Evolutionary conservation across 257 asterid species (phyloP).

Genomic region (Solanum rostratum): DNA sequence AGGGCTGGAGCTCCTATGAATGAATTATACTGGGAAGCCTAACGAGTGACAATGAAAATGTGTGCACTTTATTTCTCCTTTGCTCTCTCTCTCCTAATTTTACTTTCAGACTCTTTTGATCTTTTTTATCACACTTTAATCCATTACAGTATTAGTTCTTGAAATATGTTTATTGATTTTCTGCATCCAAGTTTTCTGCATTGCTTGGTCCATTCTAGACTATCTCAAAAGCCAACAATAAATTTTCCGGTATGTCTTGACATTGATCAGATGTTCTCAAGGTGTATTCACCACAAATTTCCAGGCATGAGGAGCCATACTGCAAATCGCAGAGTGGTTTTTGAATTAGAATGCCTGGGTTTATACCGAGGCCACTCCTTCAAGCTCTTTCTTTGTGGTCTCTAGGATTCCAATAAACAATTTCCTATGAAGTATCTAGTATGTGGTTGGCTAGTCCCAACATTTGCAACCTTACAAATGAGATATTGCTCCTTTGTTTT

Average conservation of each 20-base stretch:
- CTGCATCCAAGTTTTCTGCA: background rate
- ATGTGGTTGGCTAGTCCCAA: background rate
- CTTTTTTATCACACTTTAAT: background rate
- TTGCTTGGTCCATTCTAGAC: background rate
- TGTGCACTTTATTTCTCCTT: background rate
- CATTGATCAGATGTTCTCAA: background rate
- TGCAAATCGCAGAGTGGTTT: background rate
- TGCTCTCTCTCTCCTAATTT: background rate
- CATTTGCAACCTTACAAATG: background rate
- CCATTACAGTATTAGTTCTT: background rate
- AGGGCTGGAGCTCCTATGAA: background rate
- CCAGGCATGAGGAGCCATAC: background rate
- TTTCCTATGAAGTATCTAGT: background rate
- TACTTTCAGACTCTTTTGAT: background rate
- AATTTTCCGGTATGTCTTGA: background rate
- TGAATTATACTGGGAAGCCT: background rate
- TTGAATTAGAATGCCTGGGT: background rate
- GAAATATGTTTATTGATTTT: background rate
- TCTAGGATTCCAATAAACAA: background rate
- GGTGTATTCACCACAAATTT: background rate
- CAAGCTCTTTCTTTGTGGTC: background rate
- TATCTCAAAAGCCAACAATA: background rate
- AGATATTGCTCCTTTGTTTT: background rate
- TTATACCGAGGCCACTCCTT: background rate
- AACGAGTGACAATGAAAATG: background rate